A percentile compares a stretch with the other conserved stretches of the same genome.
Evolutionary conservation across 805 yeast genomes (phyloP).

Genomic region (Kuraishia piskuri): DNA sequence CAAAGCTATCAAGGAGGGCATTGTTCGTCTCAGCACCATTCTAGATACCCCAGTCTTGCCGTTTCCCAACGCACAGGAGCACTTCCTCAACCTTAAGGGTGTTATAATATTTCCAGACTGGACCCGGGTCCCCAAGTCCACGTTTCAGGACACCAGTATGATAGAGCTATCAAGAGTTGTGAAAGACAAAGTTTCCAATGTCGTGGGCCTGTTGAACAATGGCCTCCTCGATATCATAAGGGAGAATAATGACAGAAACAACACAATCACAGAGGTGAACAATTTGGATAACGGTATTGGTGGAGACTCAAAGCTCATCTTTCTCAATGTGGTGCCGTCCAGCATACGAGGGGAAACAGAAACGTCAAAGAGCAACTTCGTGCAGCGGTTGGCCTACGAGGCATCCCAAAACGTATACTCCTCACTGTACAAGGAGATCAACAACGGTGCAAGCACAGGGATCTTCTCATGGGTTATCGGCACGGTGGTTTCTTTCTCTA

Average conservation of each 20-base stretch:
- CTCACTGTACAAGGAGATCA: background rate
- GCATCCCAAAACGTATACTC: background rate
- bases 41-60: conserved; percentile 49
- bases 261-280: conserved; percentile 15
- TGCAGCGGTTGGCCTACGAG: background rate
- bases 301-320: conserved; percentile 20
- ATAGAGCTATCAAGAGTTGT: conserved; percentile 19
- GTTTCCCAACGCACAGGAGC: conserved; percentile 49
- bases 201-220: conserved; percentile 17
- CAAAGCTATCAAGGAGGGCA: conserved; percentile 33
- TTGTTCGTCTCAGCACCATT: conserved; percentile 39
- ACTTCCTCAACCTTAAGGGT: conserved; percentile 49
- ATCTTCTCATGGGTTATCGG: background rate
- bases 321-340: conserved; percentile 20
- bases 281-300: conserved; percentile 10
- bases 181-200: conserved; percentile 16
- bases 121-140: conserved; percentile 23
- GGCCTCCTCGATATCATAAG: conserved; percentile 20
- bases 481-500: background rate
- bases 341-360: background rate
- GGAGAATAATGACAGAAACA: conserved; percentile 19
- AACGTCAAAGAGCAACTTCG: background rate
- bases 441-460: background rate
- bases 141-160: conserved; percentile 17
- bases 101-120: conserved; percentile 62